phyloP scores from a whole-genome alignment of 225 moss, liverwort and hornwort genomes.

The Marchantia polymorpha region DNA sequence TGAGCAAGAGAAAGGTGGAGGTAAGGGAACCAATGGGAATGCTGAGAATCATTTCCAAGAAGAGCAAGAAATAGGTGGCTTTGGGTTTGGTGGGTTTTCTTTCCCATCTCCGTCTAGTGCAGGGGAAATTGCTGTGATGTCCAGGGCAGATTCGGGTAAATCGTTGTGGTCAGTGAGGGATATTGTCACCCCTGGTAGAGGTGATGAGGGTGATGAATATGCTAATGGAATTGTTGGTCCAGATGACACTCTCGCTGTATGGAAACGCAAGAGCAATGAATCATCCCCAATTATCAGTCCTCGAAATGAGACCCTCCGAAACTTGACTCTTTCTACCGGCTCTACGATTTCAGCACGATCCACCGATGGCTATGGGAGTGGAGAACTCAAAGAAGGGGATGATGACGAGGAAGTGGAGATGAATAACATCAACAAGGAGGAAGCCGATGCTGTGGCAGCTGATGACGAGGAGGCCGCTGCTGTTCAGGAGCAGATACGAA shows the following conservation, averaged over 20 bases:
- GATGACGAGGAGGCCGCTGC: slow-evolving; percentile 96
- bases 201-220: slow-evolving; percentile 75
- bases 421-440: slow-evolving; percentile 44
- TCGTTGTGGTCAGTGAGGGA: slow-evolving; percentile 95
- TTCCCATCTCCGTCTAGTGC: slow-evolving; percentile 97
- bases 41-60: slow-evolving; percentile 53
- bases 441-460: slow-evolving; percentile 84
- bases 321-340: slow-evolving; percentile 64
- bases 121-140: slow-evolving; percentile 80
- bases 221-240: slow-evolving; percentile 78
- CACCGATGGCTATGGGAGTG: slow-evolving; percentile 86
- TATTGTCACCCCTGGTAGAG: slow-evolving; percentile 63
- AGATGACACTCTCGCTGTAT: slow-evolving; percentile 89
- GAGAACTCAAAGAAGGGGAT: slow-evolving; percentile 59
- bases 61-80: slow-evolving; percentile 57
- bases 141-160: slow-evolving; percentile 93
- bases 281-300: slow-evolving; percentile 91
- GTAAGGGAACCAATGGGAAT: slow-evolving; percentile 58
- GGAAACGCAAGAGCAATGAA: slow-evolving; percentile 99
- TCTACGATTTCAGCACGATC: slow-evolving; percentile 80
- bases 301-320: slow-evolving; percentile 60
- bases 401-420: slow-evolving; percentile 57
- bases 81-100: slow-evolving; percentile 83
- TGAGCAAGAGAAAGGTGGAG: slow-evolving; percentile 47
- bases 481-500: slow-evolving; percentile 92